These are phyloP conservation scores for Candida lessepsii DNA, from an alignment of 805 yeast genomes.

Conservation along the genomic window DNA sequence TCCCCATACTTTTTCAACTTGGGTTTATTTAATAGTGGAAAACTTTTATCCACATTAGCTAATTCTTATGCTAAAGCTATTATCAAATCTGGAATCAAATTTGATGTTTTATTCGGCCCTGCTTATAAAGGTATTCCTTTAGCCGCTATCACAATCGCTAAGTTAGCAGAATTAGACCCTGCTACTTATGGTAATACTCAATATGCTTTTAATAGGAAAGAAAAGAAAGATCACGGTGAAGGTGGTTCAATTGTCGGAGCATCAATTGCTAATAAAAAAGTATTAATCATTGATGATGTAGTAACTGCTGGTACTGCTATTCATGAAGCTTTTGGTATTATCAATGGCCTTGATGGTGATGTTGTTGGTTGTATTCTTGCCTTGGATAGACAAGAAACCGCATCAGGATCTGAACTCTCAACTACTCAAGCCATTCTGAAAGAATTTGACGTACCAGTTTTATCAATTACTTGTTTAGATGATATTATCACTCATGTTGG, in stretches of 20 bases:
- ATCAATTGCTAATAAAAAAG: slow-evolving; percentile 63
- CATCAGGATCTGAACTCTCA: slow-evolving; percentile 60
- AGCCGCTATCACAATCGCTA: slow-evolving; percentile 89
- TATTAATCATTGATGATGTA: slow-evolving; percentile 91
- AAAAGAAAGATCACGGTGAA: slow-evolving; percentile 96
- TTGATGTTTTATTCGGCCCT: slow-evolving; percentile 93
- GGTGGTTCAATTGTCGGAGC: slow-evolving; percentile 95
- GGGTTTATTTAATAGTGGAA: slow-evolving; percentile 86
- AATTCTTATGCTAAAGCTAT: slow-evolving; percentile 88
- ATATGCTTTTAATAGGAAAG: slow-evolving; percentile 95
- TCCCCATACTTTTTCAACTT: slow-evolving; percentile 97
- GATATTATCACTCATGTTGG: slow-evolving; percentile 69
- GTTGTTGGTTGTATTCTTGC: slow-evolving; percentile 88
- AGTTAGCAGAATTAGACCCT: slow-evolving; percentile 88
- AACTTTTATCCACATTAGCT: slow-evolving; percentile 74
- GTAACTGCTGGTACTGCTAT: slow-evolving; percentile 99
- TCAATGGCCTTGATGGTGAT: slow-evolving; percentile 62
- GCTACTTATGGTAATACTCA: slow-evolving; percentile 69
- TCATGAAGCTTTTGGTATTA: slow-evolving; percentile 86
- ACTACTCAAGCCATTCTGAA: slow-evolving; percentile 80
- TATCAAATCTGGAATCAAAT: slow-evolving; percentile 74
- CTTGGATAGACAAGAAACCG: slow-evolving; percentile 92
- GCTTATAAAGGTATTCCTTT: slow-evolving; percentile 97
- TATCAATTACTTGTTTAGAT: slow-evolving; percentile 71
- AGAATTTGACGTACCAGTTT: slow-evolving; percentile 76